Percentiles rank a stretch among this genome's conserved stretches.
These are phyloP conservation scores for Ceratobasidium sp. DNA, from an alignment of 1,284 basidiomycete species.

Conservation along the genomic window DNA sequence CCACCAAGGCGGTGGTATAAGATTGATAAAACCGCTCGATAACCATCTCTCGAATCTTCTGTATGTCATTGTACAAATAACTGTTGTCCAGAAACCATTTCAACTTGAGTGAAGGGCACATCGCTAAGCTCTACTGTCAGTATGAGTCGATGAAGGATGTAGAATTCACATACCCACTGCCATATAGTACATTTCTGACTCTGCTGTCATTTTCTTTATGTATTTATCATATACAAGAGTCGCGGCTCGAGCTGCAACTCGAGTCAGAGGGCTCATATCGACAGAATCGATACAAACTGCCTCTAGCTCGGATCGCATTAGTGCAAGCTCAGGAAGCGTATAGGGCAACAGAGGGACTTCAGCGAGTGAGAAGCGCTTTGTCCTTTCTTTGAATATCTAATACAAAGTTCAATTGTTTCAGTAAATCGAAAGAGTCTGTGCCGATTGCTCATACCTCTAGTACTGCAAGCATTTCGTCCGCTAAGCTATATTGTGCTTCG, in stretches of 20 bases:
- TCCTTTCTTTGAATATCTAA: conserved; percentile 19
- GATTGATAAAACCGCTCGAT: neutral
- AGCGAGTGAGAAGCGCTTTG: conserved; percentile 12
- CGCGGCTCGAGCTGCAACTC: conserved; percentile 13
- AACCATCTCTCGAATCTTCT: neutral
- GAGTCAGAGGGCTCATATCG: conserved; percentile 15
- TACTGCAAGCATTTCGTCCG: neutral
- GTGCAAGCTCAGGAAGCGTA: neutral
- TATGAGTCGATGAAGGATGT: neutral
- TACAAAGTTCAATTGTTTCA: neutral
- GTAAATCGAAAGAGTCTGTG: neutral
- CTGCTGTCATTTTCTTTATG: neutral
- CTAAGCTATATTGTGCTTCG: neutral
- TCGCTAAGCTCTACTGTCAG: neutral
- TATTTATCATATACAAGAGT: neutral
- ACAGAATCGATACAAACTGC: conserved; percentile 1
- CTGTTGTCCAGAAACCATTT: conserved; percentile 22
- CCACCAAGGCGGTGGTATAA: neutral
- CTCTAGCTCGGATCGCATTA: neutral
- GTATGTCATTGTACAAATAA: neutral
- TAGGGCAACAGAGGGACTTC: conserved; percentile 9
- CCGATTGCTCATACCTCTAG: conserved; percentile 2
- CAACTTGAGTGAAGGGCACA: conserved; percentile 8
- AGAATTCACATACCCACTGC: neutral
- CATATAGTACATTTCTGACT: conserved; percentile 11